Base-by-base conservation (phyloP, 1,284 basidiomycete species). In the Heterobasidion irregulare region DNA sequence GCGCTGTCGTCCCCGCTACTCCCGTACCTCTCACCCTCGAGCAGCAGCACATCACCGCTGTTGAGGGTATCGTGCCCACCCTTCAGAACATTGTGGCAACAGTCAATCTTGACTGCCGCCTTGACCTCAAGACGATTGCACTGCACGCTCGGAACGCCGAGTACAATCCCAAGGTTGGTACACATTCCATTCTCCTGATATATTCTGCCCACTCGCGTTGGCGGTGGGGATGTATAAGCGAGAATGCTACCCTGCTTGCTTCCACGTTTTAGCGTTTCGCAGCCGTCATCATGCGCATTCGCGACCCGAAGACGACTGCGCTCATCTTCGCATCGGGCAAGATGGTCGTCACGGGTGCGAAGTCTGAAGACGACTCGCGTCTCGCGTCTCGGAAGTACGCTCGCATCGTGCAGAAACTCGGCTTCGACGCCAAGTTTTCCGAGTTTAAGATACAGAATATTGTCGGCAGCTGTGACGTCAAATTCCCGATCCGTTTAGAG, bases 391-490 rank as follows among this genome's bases (percentile, higher is more conserved):
- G 97, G 69, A 99, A 99, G 76, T 99, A 99, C 72, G 97, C 97
- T 50, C 89, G 97, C 58, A 99, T 99, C 67, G 96, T 99, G 52
- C 97, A 99, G 76, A 99, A 99, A 75, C 88, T 99, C 47, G 97
- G 97, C 41, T 99, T 99, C 71, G 96, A 99, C 63, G 95, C 97
- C 66, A 98, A 98, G 76, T 99, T 99, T 71, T 94, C 92, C 55
- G 96, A 99, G 75, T 99, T 99, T 80, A 99, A 99, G 78, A 99
- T 99, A 56, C 96, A 99, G 78, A 99, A 99, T 72, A 99, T 99
- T 55, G 97, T 99, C 52, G 97, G 97, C 55, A 89, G 85, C 66
- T 99, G 97, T 72, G 97, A 99, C 69, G 97, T 99, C 65, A 97
- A 97, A 75, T 99, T 99, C 78, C 97, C 97, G 58, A 99, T 99